These are phyloP conservation scores for Komagataella kurtzmanii DNA, from an alignment of 805 yeast species.

Conservation along the genomic window DNA sequence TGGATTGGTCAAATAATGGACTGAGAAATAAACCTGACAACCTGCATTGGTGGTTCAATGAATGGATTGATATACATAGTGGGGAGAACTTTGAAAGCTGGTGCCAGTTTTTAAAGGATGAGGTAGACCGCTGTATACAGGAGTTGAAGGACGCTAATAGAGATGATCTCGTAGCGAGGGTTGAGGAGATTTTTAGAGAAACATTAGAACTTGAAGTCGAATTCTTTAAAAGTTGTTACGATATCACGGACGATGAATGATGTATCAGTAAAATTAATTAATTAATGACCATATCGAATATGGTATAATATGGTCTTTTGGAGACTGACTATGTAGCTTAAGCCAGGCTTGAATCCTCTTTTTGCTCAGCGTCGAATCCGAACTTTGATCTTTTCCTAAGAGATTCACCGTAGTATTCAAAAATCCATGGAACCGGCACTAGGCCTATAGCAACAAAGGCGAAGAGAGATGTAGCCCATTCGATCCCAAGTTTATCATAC, in stretches of 20 bases:
- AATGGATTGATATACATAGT: slow-evolving; percentile 39
- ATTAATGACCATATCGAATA: not conserved
- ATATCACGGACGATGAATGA: slow-evolving; percentile 1
- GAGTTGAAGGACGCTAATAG: not conserved
- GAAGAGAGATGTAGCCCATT: slow-evolving; percentile 69
- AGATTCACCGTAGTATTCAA: slow-evolving; percentile 41
- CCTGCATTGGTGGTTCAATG: slow-evolving; percentile 30
- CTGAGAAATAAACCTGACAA: slow-evolving; percentile 10
- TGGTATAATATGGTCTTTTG: not conserved
- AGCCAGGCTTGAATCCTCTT: not conserved
- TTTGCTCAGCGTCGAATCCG: slow-evolving; percentile 26
- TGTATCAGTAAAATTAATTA: not conserved
- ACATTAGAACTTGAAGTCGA: slow-evolving; percentile 26
- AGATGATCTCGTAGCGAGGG: slow-evolving; percentile 12
- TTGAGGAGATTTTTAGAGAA: slow-evolving; percentile 18
- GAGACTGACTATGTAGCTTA: not conserved
- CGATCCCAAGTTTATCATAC: slow-evolving; percentile 57
- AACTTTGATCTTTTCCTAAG: slow-evolving; percentile 44
- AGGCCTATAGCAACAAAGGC: slow-evolving; percentile 53
- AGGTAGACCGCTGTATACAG: slow-evolving; percentile 21
- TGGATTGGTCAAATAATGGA: slow-evolving; percentile 35
- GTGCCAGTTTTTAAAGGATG: slow-evolving; percentile 30
- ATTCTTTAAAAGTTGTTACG: slow-evolving; percentile 35
- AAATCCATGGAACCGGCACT: slow-evolving; percentile 67
- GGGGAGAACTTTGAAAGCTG: slow-evolving; percentile 33